Evolutionary conservation across 2,329 filamentous ascomycete species (phyloP).

Genomic region (Malbranchea zuffiana): DNA sequence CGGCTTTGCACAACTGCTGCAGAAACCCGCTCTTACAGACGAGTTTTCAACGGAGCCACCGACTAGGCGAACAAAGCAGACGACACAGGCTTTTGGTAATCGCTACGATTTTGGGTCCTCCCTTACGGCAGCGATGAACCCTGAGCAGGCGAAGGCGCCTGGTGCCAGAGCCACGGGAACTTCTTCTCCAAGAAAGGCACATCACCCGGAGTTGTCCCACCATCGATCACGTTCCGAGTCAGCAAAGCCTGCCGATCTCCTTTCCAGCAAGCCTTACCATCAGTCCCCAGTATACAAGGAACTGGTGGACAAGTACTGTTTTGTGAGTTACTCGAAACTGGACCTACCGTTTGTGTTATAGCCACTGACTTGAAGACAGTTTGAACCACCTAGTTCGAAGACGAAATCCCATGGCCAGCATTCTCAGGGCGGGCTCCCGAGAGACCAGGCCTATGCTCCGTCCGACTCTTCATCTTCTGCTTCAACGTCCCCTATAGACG

Average conservation of each 20-base stretch:
- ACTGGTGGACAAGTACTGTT: slow-evolving; percentile 97
- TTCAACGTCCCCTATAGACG: slow-evolving; percentile 4
- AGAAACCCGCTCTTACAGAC: slow-evolving; percentile 4
- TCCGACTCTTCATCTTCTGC: slow-evolving; percentile 7
- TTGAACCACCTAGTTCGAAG: slow-evolving; percentile 5
- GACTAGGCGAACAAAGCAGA: slow-evolving; percentile 37
- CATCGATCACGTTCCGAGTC: too few relatives aligned
- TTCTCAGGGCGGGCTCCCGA: not conserved
- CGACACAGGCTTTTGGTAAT: slow-evolving; percentile 69
- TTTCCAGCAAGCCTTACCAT: slow-evolving; percentile 54
- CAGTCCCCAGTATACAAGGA: slow-evolving; percentile 90
- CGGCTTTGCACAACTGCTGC: slow-evolving; percentile 1
- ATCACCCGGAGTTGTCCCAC: too few relatives aligned
- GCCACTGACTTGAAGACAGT: slow-evolving; percentile 2
- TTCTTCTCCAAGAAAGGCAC: too few relatives aligned
- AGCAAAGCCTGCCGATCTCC: slow-evolving; percentile 10
- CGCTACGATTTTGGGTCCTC: slow-evolving; percentile 96
- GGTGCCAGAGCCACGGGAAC: too few relatives aligned
- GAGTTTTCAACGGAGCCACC: slow-evolving; percentile 21
- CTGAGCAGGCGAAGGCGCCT: too few relatives aligned
- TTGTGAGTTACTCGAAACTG: slow-evolving; percentile 60
- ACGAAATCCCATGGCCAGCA: not conserved
- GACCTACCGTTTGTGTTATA: not conserved
- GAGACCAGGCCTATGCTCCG: slow-evolving; percentile 1
- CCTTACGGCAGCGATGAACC: slow-evolving; percentile 67